A percentile compares a stretch with the other conserved stretches of the same genome.
Conservation (phyloP, 257 asterid species). For the Ophiorrhiza pumila region DNA sequence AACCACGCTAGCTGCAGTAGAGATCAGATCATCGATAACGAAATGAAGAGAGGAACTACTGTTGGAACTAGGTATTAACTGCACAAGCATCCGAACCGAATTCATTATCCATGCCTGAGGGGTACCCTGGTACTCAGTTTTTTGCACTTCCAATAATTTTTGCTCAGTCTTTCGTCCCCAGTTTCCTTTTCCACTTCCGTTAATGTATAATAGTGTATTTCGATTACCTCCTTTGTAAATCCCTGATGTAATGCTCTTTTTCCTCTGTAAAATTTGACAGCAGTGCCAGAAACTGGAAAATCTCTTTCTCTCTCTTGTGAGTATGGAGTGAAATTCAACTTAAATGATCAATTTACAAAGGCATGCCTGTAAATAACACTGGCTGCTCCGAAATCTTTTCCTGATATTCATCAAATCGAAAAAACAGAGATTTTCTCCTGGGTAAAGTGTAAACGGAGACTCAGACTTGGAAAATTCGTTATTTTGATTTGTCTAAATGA, state of each 20-base stretch:
- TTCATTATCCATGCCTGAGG: not conserved
- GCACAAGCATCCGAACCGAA: not conserved
- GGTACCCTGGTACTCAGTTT: not conserved
- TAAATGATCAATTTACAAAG: no score
- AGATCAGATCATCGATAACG: not conserved
- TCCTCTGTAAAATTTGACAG: not conserved
- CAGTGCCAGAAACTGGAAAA: not conserved
- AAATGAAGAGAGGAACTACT: no score
- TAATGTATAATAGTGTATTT: not conserved
- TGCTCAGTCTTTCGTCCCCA: not conserved
- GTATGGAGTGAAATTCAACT: no score
- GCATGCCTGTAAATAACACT: no score
- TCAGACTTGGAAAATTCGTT: no score
- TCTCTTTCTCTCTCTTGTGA: not conserved
- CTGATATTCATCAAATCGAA: no score
- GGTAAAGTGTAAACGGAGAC: no score
- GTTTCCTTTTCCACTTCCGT: not conserved
- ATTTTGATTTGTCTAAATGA: no score
- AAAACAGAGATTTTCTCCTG: no score
- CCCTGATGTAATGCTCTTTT: not conserved
- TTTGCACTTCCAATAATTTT: not conserved
- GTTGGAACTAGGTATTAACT: not conserved
- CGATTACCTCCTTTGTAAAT: not conserved
- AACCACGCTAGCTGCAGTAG: constrained; percentile 64
- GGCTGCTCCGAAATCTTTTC: no score